These are phyloP conservation scores for Zygosaccharomyces kombuchaensis DNA, from an alignment of 805 yeast genomes.

Conservation along the genomic window DNA sequence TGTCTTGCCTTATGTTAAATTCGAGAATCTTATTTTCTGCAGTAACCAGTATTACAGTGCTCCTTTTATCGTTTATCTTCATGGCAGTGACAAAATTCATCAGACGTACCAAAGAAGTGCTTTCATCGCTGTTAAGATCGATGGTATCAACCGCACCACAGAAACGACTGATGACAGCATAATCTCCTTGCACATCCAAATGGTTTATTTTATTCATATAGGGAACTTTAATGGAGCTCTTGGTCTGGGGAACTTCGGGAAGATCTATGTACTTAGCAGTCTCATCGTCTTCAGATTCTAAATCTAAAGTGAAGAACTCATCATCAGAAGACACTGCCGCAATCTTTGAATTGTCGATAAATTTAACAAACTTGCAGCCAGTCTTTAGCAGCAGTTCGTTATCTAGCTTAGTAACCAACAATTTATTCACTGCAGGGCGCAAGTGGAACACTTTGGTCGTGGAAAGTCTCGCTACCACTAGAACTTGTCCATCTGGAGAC, in stretches of 20 bases:
- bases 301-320: conserved; percentile 47
- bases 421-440: conserved; percentile 37
- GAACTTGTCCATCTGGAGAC: conserved; percentile 57
- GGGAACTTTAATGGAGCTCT: conserved; percentile 37
- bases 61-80: conserved; percentile 44
- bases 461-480: conserved; percentile 68
- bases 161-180: conserved; percentile 56
- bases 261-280: conserved; percentile 38
- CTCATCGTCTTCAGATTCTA: conserved; percentile 40
- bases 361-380: conserved; percentile 55
- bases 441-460: conserved; percentile 67
- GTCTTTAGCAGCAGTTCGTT: conserved; percentile 35
- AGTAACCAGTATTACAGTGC: conserved; percentile 59
- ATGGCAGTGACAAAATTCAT: conserved; percentile 58
- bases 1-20: conserved; percentile 39
- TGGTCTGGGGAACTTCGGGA: conserved; percentile 36
- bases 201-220: conserved; percentile 50
- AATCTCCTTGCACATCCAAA: conserved; percentile 45
- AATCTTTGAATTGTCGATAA: conserved; percentile 45
- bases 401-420: conserved; percentile 51
- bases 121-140: conserved; percentile 26
- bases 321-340: conserved; percentile 57
- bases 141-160: conserved; percentile 60
- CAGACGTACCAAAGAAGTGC: conserved; percentile 51
- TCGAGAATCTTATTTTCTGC: conserved; percentile 74